These are phyloP conservation scores for Solanum sparsipilum DNA, from an alignment of 257 asterid genomes.

Conservation along the genomic window DNA sequence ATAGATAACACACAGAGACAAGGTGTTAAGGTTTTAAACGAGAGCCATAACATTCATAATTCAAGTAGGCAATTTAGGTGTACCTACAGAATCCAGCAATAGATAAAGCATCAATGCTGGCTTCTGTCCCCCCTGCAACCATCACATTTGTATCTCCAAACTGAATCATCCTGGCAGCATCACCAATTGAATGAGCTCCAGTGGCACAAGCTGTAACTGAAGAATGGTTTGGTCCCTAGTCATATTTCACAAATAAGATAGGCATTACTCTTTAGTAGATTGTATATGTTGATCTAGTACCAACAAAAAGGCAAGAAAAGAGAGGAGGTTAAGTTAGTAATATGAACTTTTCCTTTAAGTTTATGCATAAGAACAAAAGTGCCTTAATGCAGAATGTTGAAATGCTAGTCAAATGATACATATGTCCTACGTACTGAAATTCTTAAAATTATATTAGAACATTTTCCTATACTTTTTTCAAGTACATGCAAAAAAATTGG, in stretches of 20 bases:
- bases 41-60: background rate
- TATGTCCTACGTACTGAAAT: background rate
- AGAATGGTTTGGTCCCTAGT: slow-evolving; percentile 97
- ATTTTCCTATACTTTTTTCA: background rate
- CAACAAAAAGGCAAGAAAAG: background rate
- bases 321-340: background rate
- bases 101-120: slow-evolving; percentile 96
- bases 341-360: background rate
- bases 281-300: background rate
- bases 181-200: slow-evolving; percentile 96
- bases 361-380: background rate
- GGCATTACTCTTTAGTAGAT: background rate
- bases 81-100: slow-evolving; percentile 98
- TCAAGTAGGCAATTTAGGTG: background rate
- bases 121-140: slow-evolving; percentile 98
- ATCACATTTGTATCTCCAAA: slow-evolving; percentile 94
- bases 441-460: background rate
- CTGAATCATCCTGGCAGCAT: slow-evolving; percentile 91
- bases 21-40: background rate
- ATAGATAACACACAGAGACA: background rate
- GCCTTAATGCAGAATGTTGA: background rate
- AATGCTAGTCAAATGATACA: background rate
- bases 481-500: background rate
- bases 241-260: slow-evolving; percentile 43
- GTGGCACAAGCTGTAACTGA: slow-evolving; percentile 99